Percentiles rank a stretch among this genome's conserved stretches.
Conservation (phyloP, 148 eudicot species). For the Drosera capensis region DNA sequence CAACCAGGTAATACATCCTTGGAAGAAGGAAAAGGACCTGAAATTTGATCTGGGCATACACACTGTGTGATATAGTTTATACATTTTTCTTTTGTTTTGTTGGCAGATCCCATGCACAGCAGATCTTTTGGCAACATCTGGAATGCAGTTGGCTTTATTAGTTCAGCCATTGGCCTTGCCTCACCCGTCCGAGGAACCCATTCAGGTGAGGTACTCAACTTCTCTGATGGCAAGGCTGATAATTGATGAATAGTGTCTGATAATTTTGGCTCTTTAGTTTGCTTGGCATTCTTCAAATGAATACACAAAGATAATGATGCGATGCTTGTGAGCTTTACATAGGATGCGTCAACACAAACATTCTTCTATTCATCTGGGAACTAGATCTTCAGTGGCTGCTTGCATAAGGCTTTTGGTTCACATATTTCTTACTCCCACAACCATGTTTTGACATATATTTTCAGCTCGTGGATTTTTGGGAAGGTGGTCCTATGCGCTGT, state of each 20-base stretch:
- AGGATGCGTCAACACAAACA: too few species aligned
- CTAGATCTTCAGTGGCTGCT: too few species aligned
- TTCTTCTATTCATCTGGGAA: too few species aligned
- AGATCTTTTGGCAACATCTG: slow-evolving; percentile 83
- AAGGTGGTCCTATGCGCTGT: slow-evolving; percentile 95
- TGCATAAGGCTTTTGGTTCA: neutral
- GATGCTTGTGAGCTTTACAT: too few species aligned
- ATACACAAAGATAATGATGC: too few species aligned
- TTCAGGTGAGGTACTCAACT: slow-evolving; percentile 36
- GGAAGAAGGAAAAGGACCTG: neutral
- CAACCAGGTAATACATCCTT: slow-evolving; percentile 48
- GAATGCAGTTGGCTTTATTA: slow-evolving; percentile 88
- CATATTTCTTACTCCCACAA: neutral
- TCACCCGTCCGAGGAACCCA: slow-evolving; percentile 88
- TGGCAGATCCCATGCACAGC: slow-evolving; percentile 70
- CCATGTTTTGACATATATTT: slow-evolving; percentile 6
- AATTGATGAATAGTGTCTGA: too few species aligned
- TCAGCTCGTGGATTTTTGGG: slow-evolving; percentile 93
- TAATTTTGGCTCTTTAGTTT: too few species aligned
- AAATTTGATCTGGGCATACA: slow-evolving; percentile 1
- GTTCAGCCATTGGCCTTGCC: slow-evolving; percentile 96
- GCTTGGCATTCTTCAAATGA: too few species aligned
- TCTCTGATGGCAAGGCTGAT: too few species aligned
- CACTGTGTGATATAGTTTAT: slow-evolving; percentile 5
- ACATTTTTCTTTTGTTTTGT: slow-evolving; percentile 7